Evolutionary conservation across 202 grass and related monocot species (phyloP).

Genomic region (Cymbopogon flexuosus): DNA sequence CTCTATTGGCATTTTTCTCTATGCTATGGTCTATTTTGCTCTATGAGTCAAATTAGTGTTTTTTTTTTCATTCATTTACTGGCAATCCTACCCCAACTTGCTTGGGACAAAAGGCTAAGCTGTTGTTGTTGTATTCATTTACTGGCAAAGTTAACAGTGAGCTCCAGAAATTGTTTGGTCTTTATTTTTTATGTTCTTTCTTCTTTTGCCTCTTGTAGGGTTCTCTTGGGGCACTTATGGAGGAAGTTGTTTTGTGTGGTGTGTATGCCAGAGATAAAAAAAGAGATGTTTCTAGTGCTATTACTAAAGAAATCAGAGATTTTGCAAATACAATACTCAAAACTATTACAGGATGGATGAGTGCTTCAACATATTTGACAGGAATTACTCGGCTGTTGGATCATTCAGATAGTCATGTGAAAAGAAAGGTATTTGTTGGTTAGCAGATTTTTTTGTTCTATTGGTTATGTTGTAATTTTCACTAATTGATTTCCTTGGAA

Average conservation of each 20-base stretch:
- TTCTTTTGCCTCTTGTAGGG: constrained; percentile 43
- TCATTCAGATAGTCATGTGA: constrained; percentile 53
- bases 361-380: constrained; percentile 68
- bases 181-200: neutral
- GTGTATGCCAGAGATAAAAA: constrained; percentile 51
- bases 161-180: neutral
- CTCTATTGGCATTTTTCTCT: neutral
- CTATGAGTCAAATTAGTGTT: neutral
- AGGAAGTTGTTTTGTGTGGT: constrained; percentile 70
- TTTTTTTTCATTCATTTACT: constrained; percentile 10
- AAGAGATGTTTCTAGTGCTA: constrained; percentile 29
- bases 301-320: constrained; percentile 49
- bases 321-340: constrained; percentile 52
- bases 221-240: constrained; percentile 69
- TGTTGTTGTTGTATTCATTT: constrained; percentile 16
- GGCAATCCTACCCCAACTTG: too few relatives aligned
- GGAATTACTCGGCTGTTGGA: constrained; percentile 67
- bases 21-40: neutral
- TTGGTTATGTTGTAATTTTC: neutral
- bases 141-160: neutral
- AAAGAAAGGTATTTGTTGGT: constrained; percentile 48
- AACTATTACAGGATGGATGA: constrained; percentile 63
- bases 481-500: constrained; percentile 9
- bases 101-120: too few relatives aligned
- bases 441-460: neutral